These are phyloP conservation scores for Stachybotrys chlorohalonatus DNA, from an alignment of 2,329 filamentous ascomycete genomes.

Conservation along the genomic window DNA sequence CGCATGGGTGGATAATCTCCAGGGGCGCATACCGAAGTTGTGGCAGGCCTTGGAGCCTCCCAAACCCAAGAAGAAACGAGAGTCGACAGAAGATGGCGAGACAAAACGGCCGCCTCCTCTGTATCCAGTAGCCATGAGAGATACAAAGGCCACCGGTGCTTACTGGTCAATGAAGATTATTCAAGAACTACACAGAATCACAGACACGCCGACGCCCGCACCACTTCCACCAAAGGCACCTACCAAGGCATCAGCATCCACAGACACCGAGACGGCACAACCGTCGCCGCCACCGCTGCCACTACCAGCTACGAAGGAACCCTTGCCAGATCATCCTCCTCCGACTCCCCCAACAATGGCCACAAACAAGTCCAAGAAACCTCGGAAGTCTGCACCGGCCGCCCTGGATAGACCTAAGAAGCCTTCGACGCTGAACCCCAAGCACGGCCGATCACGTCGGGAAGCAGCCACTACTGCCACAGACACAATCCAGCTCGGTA, in stretches of 20 bases:
- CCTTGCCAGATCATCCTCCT: not conserved
- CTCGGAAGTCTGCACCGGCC: constrained; percentile 32
- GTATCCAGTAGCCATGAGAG: constrained; percentile 33
- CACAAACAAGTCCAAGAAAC: constrained; percentile 18
- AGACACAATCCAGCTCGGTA: not conserved
- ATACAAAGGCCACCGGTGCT: constrained; percentile 35
- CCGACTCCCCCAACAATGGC: not conserved
- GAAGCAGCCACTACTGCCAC: not conserved
- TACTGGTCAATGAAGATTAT: constrained; percentile 35
- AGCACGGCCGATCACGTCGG: constrained; percentile 21
- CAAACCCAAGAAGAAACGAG: constrained; percentile 28
- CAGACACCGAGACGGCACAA: no score
- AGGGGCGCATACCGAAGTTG: constrained; percentile 46
- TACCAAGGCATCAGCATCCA: no score
- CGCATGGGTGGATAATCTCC: constrained; percentile 59
- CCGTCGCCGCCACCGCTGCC: not conserved
- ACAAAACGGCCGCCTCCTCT: constrained; percentile 22
- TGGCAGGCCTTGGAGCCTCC: constrained; percentile 45
- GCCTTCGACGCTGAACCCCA: constrained; percentile 25
- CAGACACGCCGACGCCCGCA: constrained; percentile 11
- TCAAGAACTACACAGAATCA: constrained; percentile 26
- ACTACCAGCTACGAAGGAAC: not conserved
- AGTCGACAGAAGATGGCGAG: constrained; percentile 16
- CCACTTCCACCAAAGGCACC: constrained; percentile 3
- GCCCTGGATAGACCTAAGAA: constrained; percentile 19